Percentiles rank a stretch among this genome's conserved stretches.
phyloP scores from a whole-genome alignment of 1,284 basidiomycete species.

The Inonotus obliquus region DNA sequence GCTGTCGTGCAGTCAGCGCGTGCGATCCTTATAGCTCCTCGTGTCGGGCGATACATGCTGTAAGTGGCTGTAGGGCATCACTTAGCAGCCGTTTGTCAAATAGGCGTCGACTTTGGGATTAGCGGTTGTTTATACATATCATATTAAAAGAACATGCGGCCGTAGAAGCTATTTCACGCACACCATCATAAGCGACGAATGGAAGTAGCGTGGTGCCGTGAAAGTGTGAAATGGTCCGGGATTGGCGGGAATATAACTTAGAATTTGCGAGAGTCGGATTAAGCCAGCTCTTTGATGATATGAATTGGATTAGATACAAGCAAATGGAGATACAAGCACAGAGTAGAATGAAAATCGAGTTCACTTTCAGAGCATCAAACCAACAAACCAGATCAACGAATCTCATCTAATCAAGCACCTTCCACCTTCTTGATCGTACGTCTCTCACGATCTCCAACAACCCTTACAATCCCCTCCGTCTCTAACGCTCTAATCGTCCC shows the following conservation, averaged over 20 bases:
- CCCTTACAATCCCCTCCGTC: constrained; percentile 79
- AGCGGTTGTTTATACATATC: background rate
- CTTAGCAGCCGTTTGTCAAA: background rate
- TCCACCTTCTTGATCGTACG: constrained; percentile 64
- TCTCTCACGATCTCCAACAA: constrained; percentile 82
- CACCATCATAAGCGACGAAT: background rate
- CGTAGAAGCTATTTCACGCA: background rate
- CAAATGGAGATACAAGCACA: background rate
- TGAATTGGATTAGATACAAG: background rate
- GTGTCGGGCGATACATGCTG: background rate
- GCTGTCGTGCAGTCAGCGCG: background rate
- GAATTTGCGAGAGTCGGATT: no score
- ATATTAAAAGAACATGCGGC: background rate
- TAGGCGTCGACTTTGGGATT: background rate
- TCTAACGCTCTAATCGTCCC: constrained; percentile 78
- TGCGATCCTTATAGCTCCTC: background rate
- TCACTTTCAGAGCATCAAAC: background rate
- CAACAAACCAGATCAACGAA: background rate
- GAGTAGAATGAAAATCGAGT: background rate
- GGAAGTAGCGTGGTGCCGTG: background rate
- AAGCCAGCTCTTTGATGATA: no score
- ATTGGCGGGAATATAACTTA: no score
- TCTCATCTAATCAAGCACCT: constrained; percentile 25
- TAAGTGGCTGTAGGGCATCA: background rate
- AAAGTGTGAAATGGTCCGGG: background rate